A percentile compares a stretch with the other conserved stretches of the same genome.
phyloP scores from a whole-genome alignment of 345 rosid species.

The Balakata baccata region DNA sequence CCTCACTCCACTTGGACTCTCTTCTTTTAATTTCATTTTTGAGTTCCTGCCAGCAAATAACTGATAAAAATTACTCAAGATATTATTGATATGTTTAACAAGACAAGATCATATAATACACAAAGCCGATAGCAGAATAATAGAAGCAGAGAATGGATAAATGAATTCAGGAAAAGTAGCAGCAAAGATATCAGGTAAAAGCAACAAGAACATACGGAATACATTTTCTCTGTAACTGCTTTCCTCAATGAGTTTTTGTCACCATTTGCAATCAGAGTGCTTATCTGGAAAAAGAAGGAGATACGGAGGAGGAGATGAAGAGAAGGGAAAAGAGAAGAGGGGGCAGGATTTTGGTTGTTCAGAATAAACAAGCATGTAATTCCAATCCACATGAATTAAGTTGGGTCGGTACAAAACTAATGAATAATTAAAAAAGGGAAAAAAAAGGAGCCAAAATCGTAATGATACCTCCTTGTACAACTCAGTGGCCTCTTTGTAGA shows the following conservation, averaged over 20 bases:
- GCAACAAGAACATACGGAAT: constrained; percentile 65
- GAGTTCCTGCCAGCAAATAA: constrained; percentile 47
- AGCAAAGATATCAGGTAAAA: background rate
- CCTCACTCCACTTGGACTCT: constrained; percentile 64
- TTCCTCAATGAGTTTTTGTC: constrained; percentile 75
- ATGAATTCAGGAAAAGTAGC: background rate
- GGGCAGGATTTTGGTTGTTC: background rate
- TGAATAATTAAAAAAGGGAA: background rate
- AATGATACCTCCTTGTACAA: constrained; percentile 70
- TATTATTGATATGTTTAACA: background rate
- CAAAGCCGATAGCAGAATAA: constrained; percentile 1
- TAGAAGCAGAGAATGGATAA: background rate
- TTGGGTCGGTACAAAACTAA: background rate
- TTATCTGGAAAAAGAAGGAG: constrained; percentile 50
- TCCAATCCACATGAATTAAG: background rate
- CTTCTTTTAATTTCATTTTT: constrained; percentile 87
- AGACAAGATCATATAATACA: background rate
- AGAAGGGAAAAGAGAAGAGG: background rate
- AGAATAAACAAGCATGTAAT: constrained; percentile 11
- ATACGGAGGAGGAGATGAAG: background rate
- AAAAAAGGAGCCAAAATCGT: background rate
- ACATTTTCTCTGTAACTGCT: constrained; percentile 82
- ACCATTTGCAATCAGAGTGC: constrained; percentile 60
- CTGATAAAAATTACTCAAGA: constrained; percentile 5
- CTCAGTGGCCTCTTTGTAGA: constrained; percentile 71